Evolutionary conservation across 2,329 filamentous ascomycete species (phyloP), one percentile per base, ranked within the genome.

Genomic region (Colletotrichum falcatum): DNA sequence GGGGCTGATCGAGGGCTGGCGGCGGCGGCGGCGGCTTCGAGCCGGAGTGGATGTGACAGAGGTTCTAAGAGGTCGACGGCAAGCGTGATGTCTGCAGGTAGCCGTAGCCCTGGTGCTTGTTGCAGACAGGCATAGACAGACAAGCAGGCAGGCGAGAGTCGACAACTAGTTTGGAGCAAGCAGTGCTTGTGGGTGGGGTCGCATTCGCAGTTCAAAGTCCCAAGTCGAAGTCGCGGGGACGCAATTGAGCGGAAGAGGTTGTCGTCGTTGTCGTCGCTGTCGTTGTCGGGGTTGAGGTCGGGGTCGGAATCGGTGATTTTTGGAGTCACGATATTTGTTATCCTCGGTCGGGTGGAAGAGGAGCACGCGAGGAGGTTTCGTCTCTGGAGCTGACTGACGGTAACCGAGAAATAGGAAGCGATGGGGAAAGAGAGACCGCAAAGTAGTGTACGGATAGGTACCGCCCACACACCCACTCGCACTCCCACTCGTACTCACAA

Each of bases 321-420:
- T 51, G 56, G 49, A 42, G 54, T 70, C 60, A 53, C 60, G 48
- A 61, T 73, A 58, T 65, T 73, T 70, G 66, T 71, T 70, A 70
- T 71, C 70, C 72, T 73, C 72, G 72, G 72, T 71, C 66, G 49
- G 56, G 67, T 61, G 67, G 56, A 72, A 64, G 62, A 70, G 66
- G 66, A 64, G 65, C 68, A 71, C 65, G 65, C 68, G 59, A 71
- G 53, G 54, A 71, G 53, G 48, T 56, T 60, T 59, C 42, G 65
- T 71, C 54, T 54, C 69, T 42, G 26, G 59, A 71, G 65, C 68
- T 64, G 51, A 59, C 68, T 64, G 51, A 59, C 54, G 33, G 30
- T 49, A 48, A 39, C 61, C 49, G 63, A 53, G 37, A 66, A 37
- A 63, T 39, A 42, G 65, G 37, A 11, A 26, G 33, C 42, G 42